Conservation (phyloP, 805 yeast species). For the Vanderwaltozyma polyspora region DNA sequence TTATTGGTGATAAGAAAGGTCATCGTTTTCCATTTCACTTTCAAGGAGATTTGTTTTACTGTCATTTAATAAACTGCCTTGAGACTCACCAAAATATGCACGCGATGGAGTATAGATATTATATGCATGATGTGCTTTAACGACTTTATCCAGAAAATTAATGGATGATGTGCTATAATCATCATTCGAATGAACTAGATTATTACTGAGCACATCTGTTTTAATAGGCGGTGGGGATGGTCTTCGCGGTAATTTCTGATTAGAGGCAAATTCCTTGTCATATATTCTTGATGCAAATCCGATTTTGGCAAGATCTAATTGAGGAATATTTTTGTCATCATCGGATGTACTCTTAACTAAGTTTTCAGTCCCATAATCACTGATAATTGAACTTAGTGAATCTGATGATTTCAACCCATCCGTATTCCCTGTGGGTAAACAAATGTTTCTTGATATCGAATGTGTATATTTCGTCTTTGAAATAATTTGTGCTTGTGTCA, state of each 20-base stretch:
- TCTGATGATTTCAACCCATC: no score
- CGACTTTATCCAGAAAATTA: conserved; percentile 1
- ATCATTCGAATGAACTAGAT: not conserved
- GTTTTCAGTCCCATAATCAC: not conserved
- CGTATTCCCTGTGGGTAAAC: no score
- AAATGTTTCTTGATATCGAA: conserved; percentile 2
- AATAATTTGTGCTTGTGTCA: conserved; percentile 2
- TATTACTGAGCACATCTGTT: not conserved
- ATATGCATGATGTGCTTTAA: conserved; percentile 1
- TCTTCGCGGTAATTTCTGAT: not conserved
- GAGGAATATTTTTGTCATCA: not conserved
- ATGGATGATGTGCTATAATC: not conserved
- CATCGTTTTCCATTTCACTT: not conserved
- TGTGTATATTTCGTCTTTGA: conserved; percentile 3
- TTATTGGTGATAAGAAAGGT: no score
- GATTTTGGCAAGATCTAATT: not conserved
- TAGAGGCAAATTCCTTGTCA: not conserved
- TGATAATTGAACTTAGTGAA: not conserved
- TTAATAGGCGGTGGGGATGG: conserved; percentile 1
- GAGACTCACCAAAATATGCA: conserved; percentile 1
- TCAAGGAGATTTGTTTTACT: not conserved
- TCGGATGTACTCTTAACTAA: not conserved
- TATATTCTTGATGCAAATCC: not conserved
- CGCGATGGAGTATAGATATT: conserved; percentile 1
- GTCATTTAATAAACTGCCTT: not conserved